phyloP scores from a whole-genome alignment of 192 early-diverging fungal genomes.

The Rhizoclosmatium sp. region DNA sequence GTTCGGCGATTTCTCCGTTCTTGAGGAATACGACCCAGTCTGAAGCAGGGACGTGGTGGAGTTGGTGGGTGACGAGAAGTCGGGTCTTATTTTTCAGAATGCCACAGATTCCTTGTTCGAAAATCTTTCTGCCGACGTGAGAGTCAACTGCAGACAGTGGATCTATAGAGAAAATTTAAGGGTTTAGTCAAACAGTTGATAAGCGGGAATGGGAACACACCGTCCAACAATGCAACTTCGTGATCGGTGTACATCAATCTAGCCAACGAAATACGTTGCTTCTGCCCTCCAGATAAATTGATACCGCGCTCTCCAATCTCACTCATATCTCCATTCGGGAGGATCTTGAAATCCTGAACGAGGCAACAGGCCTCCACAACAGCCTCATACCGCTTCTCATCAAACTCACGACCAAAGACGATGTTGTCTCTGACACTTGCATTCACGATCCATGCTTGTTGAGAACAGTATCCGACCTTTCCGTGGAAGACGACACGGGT shows the following conservation, averaged over 20 bases:
- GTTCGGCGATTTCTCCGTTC: conserved; percentile 67
- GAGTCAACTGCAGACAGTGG: conserved; percentile 75
- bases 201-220: conserved; percentile 42
- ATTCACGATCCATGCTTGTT: conserved; percentile 56
- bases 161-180: conserved; percentile 56
- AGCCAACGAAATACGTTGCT: conserved; percentile 64
- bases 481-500: not conserved
- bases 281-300: conserved; percentile 77
- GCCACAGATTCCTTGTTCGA: conserved; percentile 64
- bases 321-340: conserved; percentile 42
- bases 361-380: conserved; percentile 58
- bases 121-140: conserved; percentile 67
- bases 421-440: conserved; percentile 69
- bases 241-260: conserved; percentile 64
- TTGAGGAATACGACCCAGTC: conserved; percentile 71
- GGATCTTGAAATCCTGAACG: conserved; percentile 42
- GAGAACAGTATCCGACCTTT: conserved; percentile 10
- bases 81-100: conserved; percentile 61
- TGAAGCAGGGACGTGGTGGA: conserved; percentile 62
- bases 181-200: not conserved
- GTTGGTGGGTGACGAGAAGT: conserved; percentile 73
- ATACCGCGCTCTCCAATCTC: conserved; percentile 52
- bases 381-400: conserved; percentile 30
- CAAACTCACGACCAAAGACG: conserved; percentile 22
- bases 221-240: conserved; percentile 69